Base-by-base conservation (phyloP, 2,329 filamentous ascomycete genomes). In the Anisogramma anomala region DNA sequence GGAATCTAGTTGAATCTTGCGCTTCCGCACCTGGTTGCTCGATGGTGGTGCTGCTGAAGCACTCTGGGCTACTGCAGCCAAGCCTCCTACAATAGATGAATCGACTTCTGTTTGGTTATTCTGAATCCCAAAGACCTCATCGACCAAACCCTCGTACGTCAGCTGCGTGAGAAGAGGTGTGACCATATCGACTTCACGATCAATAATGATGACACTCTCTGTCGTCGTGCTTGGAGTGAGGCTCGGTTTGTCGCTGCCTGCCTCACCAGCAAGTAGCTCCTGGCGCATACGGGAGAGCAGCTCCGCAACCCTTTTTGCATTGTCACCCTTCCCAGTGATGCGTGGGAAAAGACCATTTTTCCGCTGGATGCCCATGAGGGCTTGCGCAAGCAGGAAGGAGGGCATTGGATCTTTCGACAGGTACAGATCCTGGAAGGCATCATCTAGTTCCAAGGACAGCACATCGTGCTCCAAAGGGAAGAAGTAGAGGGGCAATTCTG, bases 41-140 rank as follows among this genome's bases (percentile, higher is more conserved):
- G 73, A 62, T 32, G 71, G 66, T 14, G 81, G 66, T 6, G 70
- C 69, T 38, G 74, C 70, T 42, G 74, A 67, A 13, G 71, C 64
- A 33, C 67, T 64, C 52, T 76, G 67, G 6, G 68, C 58, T 7
- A 65, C 52, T 42, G 78, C 76, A 23, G 81, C 69, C 19, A 79
- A 70, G n/a, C 74, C 73, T 9, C 89, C 89, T 8, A 95, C 78
- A 45, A 96, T 77, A 1, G 87, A 87, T 2, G 86, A 85, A 57
- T 96, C 89, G 17, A 96, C 79, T 56, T 96, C 91, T 27, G 85
- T 81, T 57, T 94, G 87, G 55, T 93, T 96, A 55, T 95, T 83
- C 49, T 84, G 77, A 47, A 98, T 94, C 23, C 83, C 81, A 56
- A 94, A 93, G 13, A 91, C 73, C 58, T 98, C 91, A 55, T 98